Conservation (phyloP, 2,329 filamentous ascomycete genomes). For the Fusarium sp. region DNA sequence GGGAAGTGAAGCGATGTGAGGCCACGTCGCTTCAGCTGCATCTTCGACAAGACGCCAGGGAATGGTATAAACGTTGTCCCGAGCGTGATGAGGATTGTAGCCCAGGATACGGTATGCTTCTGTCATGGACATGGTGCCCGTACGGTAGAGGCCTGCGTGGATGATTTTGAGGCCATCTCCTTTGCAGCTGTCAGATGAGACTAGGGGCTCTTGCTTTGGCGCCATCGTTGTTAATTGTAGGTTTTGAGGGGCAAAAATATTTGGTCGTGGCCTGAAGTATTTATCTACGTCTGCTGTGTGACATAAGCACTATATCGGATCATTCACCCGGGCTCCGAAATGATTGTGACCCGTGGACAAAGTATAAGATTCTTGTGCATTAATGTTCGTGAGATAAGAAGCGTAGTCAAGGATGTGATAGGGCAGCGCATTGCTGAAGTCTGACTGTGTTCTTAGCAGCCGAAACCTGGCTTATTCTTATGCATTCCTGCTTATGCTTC, state of each 20-base stretch:
- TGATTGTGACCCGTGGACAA: not conserved
- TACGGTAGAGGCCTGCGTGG: constrained; percentile 14
- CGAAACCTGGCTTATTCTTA: not conserved
- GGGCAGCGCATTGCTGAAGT: too few relatives aligned
- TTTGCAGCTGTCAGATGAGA: accelerated
- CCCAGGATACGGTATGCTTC: constrained; percentile 7
- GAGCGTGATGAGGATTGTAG: constrained; percentile 7
- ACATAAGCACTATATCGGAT: not conserved
- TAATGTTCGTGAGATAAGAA: not conserved
- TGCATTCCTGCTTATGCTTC: not conserved
- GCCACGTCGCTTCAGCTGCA: constrained; percentile 20
- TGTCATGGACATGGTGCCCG: constrained; percentile 13
- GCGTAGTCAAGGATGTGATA: too few relatives aligned
- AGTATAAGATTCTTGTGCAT: not conserved
- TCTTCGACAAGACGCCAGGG: not conserved
- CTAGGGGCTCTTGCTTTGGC: not conserved
- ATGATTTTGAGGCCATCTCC: not conserved
- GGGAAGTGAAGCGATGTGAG: not conserved
- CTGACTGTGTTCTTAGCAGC: not conserved
- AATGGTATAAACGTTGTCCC: not conserved
- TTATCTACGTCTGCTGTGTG: not conserved
- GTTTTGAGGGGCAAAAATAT: not conserved
- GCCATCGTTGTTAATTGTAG: not conserved
- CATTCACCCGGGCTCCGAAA: not conserved
- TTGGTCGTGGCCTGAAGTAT: not conserved